Percentiles rank a stretch among this genome's conserved stretches.
phyloP scores from a whole-genome alignment of 2,329 filamentous ascomycete species.

The Blastomyces parvus region DNA sequence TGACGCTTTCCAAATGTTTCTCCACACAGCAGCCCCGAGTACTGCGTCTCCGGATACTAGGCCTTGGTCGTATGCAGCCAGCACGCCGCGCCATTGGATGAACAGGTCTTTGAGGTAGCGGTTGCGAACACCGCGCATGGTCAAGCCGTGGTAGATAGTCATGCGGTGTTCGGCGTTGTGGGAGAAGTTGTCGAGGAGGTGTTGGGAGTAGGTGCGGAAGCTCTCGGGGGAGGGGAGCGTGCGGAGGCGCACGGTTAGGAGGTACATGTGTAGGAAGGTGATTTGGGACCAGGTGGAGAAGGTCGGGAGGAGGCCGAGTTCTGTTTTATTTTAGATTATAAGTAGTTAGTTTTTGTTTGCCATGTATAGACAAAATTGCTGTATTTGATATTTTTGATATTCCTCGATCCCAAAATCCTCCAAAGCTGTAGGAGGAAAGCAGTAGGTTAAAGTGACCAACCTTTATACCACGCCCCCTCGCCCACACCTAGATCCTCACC shows the following conservation, averaged over 20 bases:
- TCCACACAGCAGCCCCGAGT: conserved; percentile 65
- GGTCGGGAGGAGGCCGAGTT: conserved; percentile 68
- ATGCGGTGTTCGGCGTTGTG: conserved; percentile 61
- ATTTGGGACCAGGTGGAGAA: conserved; percentile 96
- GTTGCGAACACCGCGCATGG: conserved; percentile 46
- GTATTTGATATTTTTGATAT: neutral
- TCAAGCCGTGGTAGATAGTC: conserved; percentile 40
- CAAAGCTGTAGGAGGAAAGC: neutral
- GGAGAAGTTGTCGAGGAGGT: conserved; percentile 87
- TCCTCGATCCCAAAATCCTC: neutral
- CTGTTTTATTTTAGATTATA: conserved; percentile 37
- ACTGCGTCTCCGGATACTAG: conserved; percentile 40
- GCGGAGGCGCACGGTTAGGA: conserved; percentile 73
- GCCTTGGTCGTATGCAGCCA: conserved; percentile 54
- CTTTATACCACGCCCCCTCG: conserved; percentile 69
- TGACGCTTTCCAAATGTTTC: conserved; percentile 76
- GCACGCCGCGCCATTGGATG: conserved; percentile 79
- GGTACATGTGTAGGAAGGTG: conserved; percentile 92
- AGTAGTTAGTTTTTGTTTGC: conserved; percentile 4
- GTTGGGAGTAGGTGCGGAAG: conserved; percentile 71
- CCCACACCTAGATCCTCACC: conserved; percentile 76
- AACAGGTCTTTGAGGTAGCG: conserved; percentile 76
- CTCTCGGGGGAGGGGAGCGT: conserved; percentile 58
- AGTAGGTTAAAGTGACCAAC: conserved; percentile 41
- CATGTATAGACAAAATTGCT: neutral